These are phyloP conservation scores for Pichia scutulata DNA, from an alignment of 805 yeast genomes.

Conservation along the genomic window DNA sequence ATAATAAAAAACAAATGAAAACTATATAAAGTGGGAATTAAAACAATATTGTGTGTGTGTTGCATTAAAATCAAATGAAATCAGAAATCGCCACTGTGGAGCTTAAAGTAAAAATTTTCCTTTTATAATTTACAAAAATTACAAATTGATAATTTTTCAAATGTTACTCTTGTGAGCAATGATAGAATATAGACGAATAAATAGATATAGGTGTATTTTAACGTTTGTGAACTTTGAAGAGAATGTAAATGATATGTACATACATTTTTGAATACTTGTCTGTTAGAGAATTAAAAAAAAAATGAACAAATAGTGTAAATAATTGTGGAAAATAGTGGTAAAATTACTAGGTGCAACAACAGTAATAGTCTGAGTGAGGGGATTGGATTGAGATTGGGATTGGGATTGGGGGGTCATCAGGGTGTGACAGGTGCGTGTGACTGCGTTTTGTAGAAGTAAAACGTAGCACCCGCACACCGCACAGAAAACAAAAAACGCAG, in stretches of 20 bases:
- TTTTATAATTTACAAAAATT: too few relatives aligned
- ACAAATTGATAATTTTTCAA: background rate
- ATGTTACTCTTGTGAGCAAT: too few relatives aligned
- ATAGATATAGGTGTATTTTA: too few relatives aligned
- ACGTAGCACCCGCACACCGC: slow-evolving; percentile 10
- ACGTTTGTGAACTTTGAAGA: background rate
- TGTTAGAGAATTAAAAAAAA: background rate
- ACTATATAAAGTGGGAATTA: too few relatives aligned
- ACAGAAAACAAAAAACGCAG: background rate
- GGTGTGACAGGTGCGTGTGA: slow-evolving; percentile 1
- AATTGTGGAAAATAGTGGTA: background rate
- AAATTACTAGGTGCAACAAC: background rate
- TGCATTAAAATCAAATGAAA: too few relatives aligned
- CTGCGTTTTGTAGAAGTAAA: background rate
- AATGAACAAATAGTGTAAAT: background rate
- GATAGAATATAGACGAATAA: too few relatives aligned
- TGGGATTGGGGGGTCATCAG: background rate
- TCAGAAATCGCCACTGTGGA: too few relatives aligned
- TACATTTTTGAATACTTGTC: slow-evolving; percentile 13
- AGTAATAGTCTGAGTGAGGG: background rate
- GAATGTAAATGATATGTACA: slow-evolving; percentile 1
- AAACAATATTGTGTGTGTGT: too few relatives aligned
- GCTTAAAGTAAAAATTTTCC: too few relatives aligned
- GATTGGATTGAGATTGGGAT: background rate
- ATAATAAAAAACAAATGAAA: too few relatives aligned